Percentiles rank a stretch among this genome's conserved stretches.
These are phyloP conservation scores for Lachnellula arida DNA, from an alignment of 2,329 filamentous ascomycete species.

Conservation along the genomic window DNA sequence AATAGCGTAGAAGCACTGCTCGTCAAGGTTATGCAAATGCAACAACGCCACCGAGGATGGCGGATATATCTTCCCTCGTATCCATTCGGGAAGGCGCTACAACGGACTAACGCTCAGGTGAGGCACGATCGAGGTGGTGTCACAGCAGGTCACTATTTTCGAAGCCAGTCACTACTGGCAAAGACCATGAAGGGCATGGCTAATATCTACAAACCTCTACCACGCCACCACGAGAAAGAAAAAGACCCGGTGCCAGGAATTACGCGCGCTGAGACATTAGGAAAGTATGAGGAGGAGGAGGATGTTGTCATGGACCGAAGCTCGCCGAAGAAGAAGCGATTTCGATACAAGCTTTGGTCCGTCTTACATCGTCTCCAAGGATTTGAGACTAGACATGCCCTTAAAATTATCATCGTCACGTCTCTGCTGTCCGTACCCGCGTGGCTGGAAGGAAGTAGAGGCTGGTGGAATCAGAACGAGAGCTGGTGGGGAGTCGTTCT, in stretches of 20 bases:
- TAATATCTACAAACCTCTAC: constrained; percentile 32
- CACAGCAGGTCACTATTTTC: constrained; percentile 46
- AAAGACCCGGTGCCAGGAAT: constrained; percentile 14
- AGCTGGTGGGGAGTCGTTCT: constrained; percentile 55
- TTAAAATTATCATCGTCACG: constrained; percentile 50
- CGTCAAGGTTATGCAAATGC: constrained; percentile 44
- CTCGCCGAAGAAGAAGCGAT: constrained; percentile 35
- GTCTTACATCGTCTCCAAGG: constrained; percentile 50
- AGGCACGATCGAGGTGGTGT: constrained; percentile 55
- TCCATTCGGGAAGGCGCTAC: constrained; percentile 47
- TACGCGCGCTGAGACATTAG: constrained; percentile 21
- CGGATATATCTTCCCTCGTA: constrained; percentile 49
- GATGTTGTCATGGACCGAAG: constrained; percentile 37
- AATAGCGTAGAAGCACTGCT: constrained; percentile 43
- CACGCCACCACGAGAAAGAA: constrained; percentile 19
- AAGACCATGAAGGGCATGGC: constrained; percentile 32
- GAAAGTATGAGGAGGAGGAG: constrained; percentile 34
- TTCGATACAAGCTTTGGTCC: constrained; percentile 46
- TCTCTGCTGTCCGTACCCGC: constrained; percentile 49
- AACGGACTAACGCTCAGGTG: constrained; percentile 52
- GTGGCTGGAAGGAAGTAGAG: constrained; percentile 41
- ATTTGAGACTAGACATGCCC: constrained; percentile 52
- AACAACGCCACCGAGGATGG: constrained; percentile 37
- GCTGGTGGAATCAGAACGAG: constrained; percentile 53
- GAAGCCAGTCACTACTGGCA: constrained; percentile 28